Conservation (phyloP, 495 filamentous ascomycete species). For the Penicillium manginii region DNA sequence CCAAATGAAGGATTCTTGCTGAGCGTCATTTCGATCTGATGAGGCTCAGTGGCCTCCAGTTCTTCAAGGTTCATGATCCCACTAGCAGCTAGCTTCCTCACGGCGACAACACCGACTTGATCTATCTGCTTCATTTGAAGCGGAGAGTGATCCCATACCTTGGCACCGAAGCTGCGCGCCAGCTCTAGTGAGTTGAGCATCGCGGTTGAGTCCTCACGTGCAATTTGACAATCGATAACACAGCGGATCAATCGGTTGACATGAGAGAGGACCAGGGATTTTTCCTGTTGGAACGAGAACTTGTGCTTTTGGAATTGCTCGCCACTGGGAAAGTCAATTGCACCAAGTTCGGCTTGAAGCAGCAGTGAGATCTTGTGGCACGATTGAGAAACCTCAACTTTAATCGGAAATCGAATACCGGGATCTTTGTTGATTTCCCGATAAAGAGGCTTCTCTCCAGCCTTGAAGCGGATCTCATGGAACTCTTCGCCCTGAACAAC, state of each 20-base stretch:
- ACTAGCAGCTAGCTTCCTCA: conserved; percentile 74
- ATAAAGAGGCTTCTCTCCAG: conserved; percentile 74
- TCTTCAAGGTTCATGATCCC: conserved; percentile 72
- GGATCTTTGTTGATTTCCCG: conserved; percentile 78
- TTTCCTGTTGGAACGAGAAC: conserved; percentile 69
- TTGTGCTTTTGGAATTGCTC: conserved; percentile 64
- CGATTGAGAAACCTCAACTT: conserved; percentile 69
- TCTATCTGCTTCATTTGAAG: conserved; percentile 87
- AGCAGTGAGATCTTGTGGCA: conserved; percentile 89
- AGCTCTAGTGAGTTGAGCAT: conserved; percentile 77
- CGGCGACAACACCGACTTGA: conserved; percentile 74
- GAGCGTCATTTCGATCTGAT: conserved; percentile 75
- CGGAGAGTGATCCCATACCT: conserved; percentile 84
- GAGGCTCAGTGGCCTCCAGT: conserved; percentile 67
- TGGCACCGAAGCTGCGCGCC: conserved; percentile 73
- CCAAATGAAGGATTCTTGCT: conserved; percentile 86
- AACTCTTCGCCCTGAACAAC: conserved; percentile 79
- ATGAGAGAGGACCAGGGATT: conserved; percentile 70
- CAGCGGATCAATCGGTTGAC: conserved; percentile 78
- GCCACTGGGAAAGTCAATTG: conserved; percentile 68
- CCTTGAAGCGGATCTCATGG: conserved; percentile 73
- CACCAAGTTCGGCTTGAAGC: conserved; percentile 79
- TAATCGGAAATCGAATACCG: conserved; percentile 77
- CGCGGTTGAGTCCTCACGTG: conserved; percentile 66
- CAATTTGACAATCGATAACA: conserved; percentile 80